A percentile compares a stretch with the other conserved stretches of the same genome.
These are phyloP conservation scores for Xerocomellus amylosporus DNA, from an alignment of 768 basidiomycete genomes.

Conservation along the genomic window DNA sequence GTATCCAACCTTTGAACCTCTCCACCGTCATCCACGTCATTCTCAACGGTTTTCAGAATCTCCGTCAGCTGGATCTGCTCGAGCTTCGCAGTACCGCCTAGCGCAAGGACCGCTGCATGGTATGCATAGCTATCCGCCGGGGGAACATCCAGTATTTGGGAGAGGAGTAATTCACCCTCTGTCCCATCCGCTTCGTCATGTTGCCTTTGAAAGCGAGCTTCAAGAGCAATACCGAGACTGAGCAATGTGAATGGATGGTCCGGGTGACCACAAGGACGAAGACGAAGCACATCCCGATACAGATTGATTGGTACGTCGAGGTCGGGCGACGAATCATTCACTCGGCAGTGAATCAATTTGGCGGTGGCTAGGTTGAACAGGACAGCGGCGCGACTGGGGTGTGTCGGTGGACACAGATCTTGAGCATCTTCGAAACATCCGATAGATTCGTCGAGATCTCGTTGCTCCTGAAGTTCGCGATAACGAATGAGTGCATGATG, in stretches of 20 bases:
- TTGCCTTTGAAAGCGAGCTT: conserved; percentile 4
- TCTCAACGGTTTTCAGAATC: too few species aligned
- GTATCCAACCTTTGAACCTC: background rate
- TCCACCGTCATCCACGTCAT: background rate
- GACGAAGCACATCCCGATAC: conserved; percentile 1
- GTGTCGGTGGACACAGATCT: conserved; percentile 3
- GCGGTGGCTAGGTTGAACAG: conserved; percentile 12
- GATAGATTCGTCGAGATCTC: conserved; percentile 23
- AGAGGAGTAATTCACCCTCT: conserved; percentile 1
- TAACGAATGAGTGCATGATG: background rate
- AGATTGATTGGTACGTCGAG: background rate
- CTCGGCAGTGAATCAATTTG: background rate
- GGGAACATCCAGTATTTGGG: background rate
- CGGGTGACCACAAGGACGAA: conserved; percentile 2
- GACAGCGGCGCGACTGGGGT: conserved; percentile 12
- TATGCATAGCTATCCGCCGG: background rate
- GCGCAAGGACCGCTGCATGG: background rate
- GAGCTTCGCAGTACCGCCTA: background rate
- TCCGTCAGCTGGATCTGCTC: background rate
- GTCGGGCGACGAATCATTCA: background rate
- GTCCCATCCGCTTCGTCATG: conserved; percentile 1
- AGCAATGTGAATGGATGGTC: background rate
- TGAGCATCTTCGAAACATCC: conserved; percentile 7
- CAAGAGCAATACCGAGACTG: conserved; percentile 3
- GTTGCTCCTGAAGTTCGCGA: background rate